Conservation (phyloP, 2,329 filamentous ascomycete species). For the Neurospora sp. region DNA sequence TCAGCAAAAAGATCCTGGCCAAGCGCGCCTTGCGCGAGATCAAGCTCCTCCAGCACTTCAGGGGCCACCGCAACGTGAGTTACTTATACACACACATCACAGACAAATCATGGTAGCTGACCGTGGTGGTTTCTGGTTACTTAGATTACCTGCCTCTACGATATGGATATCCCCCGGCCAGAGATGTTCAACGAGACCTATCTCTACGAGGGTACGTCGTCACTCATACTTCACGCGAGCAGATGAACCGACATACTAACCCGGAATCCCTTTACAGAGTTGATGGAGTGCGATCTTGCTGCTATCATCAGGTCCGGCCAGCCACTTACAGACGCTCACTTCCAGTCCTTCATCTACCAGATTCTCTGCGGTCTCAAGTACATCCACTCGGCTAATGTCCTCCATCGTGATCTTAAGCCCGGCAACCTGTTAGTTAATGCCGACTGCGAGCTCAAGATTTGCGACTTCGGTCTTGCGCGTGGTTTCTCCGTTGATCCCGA, state of each 20-base stretch:
- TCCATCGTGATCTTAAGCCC: conserved; percentile 94
- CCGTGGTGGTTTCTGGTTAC: conserved; percentile 22
- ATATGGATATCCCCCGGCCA: conserved; percentile 97
- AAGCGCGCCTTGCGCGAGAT: conserved; percentile 97
- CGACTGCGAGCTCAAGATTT: conserved; percentile 98
- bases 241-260: neutral
- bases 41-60: conserved; percentile 96
- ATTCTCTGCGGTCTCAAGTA: conserved; percentile 98
- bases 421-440: conserved; percentile 96
- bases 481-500: conserved; percentile 96
- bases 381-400: conserved; percentile 95
- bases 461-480: conserved; percentile 91
- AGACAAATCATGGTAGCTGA: neutral
- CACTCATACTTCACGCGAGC: neutral
- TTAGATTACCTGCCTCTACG: conserved; percentile 96
- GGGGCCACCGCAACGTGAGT: conserved; percentile 75
- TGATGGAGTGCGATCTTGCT: conserved; percentile 98
- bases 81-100: neutral
- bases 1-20: conserved; percentile 98
- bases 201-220: conserved; percentile 77
- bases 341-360: conserved; percentile 99
- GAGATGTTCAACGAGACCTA: conserved; percentile 99
- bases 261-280: conserved; percentile 45
- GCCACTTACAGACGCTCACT: conserved; percentile 94
- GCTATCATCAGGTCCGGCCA: conserved; percentile 97